Evolutionary conservation across 148 eudicot genomes (phyloP).

Genomic region (Selenicereus undatus): DNA sequence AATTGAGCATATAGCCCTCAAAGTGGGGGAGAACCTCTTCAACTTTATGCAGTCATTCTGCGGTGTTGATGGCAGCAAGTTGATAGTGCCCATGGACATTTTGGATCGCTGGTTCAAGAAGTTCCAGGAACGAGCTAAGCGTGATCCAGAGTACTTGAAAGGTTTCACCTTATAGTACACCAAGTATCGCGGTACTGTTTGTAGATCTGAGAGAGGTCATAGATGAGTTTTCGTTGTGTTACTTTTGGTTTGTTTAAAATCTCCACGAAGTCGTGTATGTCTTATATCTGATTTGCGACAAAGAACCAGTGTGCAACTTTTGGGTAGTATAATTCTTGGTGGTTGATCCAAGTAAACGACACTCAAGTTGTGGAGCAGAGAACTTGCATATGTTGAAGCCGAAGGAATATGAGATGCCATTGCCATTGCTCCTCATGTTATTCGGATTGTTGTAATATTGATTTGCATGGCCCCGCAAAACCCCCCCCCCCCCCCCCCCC

Average conservation of each 20-base stretch:
- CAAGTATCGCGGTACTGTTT: conserved; percentile 14
- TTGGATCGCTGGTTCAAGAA: conserved; percentile 96
- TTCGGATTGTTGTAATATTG: neutral
- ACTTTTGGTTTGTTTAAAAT: neutral
- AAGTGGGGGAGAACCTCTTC: conserved; percentile 90
- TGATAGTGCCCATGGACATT: conserved; percentile 90
- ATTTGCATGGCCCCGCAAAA: neutral
- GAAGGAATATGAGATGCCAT: neutral
- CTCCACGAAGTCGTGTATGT: neutral
- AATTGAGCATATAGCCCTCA: conserved; percentile 76
- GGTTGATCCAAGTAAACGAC: too few species aligned
- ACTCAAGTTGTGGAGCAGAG: too few species aligned
- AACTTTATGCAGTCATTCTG: conserved; percentile 99
- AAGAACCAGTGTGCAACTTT: neutral
- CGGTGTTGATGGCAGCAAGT: conserved; percentile 79
- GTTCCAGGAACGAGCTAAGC: conserved; percentile 90
- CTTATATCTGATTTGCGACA: neutral
- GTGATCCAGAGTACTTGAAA: conserved; percentile 87
- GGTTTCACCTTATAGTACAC: conserved; percentile 67
- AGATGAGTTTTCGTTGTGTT: neutral
- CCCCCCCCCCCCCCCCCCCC: neutral
- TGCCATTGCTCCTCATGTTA: neutral
- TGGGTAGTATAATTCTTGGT: neutral
- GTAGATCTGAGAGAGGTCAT: conserved; percentile 3
- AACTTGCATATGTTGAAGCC: neutral